A percentile compares a stretch with the other conserved stretches of the same genome.
Conservation (phyloP, 108 stramenopile genomes). For the Bacterosira constricta region DNA sequence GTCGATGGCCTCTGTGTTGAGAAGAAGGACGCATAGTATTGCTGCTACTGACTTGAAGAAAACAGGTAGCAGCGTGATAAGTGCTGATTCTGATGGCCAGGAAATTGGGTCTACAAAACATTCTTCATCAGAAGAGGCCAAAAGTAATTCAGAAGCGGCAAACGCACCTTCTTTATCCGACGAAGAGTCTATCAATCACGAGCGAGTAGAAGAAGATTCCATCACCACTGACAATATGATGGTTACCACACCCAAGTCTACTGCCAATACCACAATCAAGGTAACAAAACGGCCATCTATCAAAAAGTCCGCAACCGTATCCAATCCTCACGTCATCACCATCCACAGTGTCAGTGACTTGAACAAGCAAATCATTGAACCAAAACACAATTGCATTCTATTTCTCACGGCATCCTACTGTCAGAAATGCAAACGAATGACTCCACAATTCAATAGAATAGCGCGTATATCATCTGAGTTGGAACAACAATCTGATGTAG, state of each 20-base stretch:
- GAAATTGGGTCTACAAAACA: too few species aligned
- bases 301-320: conserved; percentile 2
- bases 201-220: too few species aligned
- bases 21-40: too few species aligned
- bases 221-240: too few species aligned
- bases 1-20: neutral
- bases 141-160: too few species aligned
- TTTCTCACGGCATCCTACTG: conserved; percentile 74
- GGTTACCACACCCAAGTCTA: neutral
- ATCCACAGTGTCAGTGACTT: conserved; percentile 51
- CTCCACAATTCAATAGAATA: conserved; percentile 58
- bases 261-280: neutral
- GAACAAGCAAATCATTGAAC: conserved; percentile 44
- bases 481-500: conserved; percentile 10
- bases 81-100: neutral
- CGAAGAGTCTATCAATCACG: too few species aligned
- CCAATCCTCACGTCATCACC: conserved; percentile 52
- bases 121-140: too few species aligned
- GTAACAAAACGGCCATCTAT: conserved; percentile 12
- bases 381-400: conserved; percentile 50
- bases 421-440: conserved; percentile 60
- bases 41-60: too few species aligned
- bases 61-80: neutral
- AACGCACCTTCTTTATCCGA: too few species aligned
- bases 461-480: conserved; percentile 49